phyloP scores from a whole-genome alignment of 805 yeast species.

The Candida boidinii region DNA sequence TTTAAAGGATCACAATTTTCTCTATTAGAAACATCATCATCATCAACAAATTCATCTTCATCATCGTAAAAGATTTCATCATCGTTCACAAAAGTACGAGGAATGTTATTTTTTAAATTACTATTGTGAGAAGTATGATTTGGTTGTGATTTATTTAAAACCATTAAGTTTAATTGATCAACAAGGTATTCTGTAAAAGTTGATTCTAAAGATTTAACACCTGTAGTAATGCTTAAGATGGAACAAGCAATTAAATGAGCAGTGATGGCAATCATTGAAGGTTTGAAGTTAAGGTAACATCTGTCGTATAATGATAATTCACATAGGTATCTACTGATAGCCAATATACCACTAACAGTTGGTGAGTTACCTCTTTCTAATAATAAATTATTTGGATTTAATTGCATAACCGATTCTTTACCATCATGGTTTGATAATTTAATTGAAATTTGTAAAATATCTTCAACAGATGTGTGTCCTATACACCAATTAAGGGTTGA shows the following conservation, averaged over 20 bases:
- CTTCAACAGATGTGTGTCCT: slow-evolving; percentile 43
- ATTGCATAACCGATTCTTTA: slow-evolving; percentile 12
- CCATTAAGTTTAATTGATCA: slow-evolving; percentile 7
- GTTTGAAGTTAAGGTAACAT: slow-evolving; percentile 31
- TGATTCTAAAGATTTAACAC: slow-evolving; percentile 25
- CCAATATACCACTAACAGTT: slow-evolving; percentile 43
- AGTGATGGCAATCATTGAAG: slow-evolving; percentile 38
- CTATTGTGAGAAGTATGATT: slow-evolving; percentile 15
- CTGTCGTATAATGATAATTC: slow-evolving; percentile 45
- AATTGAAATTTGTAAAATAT: slow-evolving; percentile 34
- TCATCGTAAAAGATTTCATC: slow-evolving; percentile 7
- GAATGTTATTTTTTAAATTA: not conserved
- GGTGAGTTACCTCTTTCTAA: slow-evolving; percentile 22
- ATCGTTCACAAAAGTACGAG: not conserved
- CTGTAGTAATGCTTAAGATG: slow-evolving; percentile 39
- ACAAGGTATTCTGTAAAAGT: slow-evolving; percentile 10
- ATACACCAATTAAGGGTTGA: slow-evolving; percentile 31
- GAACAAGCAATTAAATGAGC: slow-evolving; percentile 49
- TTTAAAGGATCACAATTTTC: slow-evolving; percentile 32
- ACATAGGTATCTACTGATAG: slow-evolving; percentile 45
- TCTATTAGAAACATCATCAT: slow-evolving; percentile 13
- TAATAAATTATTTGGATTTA: slow-evolving; percentile 15
- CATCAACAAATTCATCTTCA: slow-evolving; percentile 6
- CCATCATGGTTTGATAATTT: slow-evolving; percentile 26
- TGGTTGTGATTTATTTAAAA: slow-evolving; percentile 1